Evolutionary conservation across 1,284 basidiomycete species (phyloP).

Genomic region (Calocybe gambosa): DNA sequence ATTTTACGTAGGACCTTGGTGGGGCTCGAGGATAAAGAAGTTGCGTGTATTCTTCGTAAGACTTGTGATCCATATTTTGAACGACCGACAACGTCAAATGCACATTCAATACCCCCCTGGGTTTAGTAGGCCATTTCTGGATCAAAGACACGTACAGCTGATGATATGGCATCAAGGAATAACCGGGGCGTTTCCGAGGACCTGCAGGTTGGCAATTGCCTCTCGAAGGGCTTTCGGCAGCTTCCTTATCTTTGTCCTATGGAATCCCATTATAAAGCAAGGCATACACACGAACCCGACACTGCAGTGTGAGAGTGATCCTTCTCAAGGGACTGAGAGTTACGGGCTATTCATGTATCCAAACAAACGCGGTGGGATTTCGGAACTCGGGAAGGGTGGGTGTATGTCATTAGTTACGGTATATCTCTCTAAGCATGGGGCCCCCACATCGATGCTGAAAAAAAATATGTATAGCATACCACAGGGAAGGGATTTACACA

Average conservation of each 20-base stretch:
- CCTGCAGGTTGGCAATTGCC: background rate
- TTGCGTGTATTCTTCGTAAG: background rate
- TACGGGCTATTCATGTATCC: background rate
- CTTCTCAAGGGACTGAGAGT: background rate
- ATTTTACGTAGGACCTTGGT: background rate
- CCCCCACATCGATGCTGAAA: background rate
- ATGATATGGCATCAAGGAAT: background rate
- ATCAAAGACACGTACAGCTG: background rate
- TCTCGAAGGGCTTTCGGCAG: background rate
- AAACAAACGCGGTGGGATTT: background rate
- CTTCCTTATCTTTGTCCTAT: background rate
- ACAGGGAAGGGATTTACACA: background rate
- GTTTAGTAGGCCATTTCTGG: background rate
- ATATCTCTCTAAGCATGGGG: background rate
- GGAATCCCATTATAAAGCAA: background rate
- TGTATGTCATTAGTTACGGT: background rate
- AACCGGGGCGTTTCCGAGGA: background rate
- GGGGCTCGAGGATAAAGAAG: background rate
- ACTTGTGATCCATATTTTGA: background rate
- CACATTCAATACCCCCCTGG: background rate
- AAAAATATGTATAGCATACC: background rate
- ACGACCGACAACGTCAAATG: background rate
- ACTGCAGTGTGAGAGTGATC: background rate
- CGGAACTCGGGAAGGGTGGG: background rate
- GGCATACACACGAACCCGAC: background rate